Evolutionary conservation across 805 yeast species (phyloP).

Genomic region (Phaffomyces thermotolerans): DNA sequence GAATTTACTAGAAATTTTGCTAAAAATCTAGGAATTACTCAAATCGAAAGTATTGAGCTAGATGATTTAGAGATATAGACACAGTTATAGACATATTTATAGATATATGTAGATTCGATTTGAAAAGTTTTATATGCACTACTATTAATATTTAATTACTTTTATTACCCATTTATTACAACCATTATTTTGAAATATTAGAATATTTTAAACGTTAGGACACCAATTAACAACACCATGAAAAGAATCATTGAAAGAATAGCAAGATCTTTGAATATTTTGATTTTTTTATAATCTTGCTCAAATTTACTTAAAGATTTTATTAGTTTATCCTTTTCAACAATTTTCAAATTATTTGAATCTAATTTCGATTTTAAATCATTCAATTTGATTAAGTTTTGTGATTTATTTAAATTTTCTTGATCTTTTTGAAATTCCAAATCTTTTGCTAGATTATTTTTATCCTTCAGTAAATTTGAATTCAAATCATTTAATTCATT

Average conservation of each 20-base stretch:
- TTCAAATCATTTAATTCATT: neutral
- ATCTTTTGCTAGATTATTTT: neutral
- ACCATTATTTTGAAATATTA: no score
- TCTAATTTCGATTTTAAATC: neutral
- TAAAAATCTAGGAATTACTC: constrained; percentile 29
- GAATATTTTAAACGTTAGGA: neutral
- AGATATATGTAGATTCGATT: neutral
- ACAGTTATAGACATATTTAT: neutral
- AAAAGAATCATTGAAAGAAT: neutral
- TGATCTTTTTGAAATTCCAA: neutral
- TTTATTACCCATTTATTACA: no score
- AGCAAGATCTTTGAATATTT: neutral
- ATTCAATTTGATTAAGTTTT: no score
- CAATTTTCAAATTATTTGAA: neutral
- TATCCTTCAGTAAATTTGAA: neutral
- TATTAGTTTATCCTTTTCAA: neutral
- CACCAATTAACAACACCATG: neutral
- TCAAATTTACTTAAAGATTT: neutral
- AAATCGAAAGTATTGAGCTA: constrained; percentile 30
- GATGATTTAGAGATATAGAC: constrained; percentile 24
- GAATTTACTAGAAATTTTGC: constrained; percentile 40
- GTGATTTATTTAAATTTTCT: no score
- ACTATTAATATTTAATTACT: no score
- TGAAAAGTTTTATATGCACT: no score
- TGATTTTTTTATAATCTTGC: neutral